Evolutionary conservation across 2,329 filamentous ascomycete genomes (phyloP).

Genomic region (Juglanconis sp.): DNA sequence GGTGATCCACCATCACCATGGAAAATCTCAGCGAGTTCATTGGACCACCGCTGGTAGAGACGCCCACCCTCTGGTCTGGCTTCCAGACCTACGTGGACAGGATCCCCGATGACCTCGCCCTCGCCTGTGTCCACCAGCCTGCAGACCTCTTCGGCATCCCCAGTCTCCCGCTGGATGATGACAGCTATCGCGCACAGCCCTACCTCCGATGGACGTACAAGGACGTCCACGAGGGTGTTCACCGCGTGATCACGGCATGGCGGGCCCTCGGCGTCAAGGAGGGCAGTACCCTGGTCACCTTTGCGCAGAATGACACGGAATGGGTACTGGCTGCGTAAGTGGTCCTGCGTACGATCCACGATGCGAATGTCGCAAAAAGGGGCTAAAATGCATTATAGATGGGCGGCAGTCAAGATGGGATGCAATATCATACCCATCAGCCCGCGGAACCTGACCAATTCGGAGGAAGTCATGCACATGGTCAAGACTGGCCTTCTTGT

Average conservation of each 20-base stretch:
- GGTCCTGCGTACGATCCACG: no score
- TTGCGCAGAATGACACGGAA: slow-evolving; percentile 5
- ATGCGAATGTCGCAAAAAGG: no score
- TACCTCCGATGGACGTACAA: slow-evolving; percentile 9
- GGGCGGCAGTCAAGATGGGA: neutral
- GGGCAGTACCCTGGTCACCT: slow-evolving; percentile 1
- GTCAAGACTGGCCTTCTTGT: neutral
- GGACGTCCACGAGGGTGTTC: neutral
- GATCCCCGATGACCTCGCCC: neutral
- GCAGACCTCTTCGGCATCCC: slow-evolving; percentile 1
- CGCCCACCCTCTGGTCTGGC: neutral
- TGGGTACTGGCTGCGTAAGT: neutral
- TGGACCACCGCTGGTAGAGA: neutral
- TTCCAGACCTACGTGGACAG: neutral
- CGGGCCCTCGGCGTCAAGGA: neutral
- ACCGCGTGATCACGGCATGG: neutral
- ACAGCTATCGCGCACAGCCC: neutral
- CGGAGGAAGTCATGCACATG: slow-evolving; percentile 11
- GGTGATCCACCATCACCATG: no score
- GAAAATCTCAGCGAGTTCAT: no score
- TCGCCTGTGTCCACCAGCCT: slow-evolving; percentile 3
- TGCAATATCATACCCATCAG: slow-evolving; percentile 2
- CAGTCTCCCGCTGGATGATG: neutral
- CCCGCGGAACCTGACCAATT: slow-evolving; percentile 6
- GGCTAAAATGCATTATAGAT: no score